These are phyloP conservation scores for Chalciporus pseudorubinellus DNA, from an alignment of 768 basidiomycete species.

Conservation along the genomic window DNA sequence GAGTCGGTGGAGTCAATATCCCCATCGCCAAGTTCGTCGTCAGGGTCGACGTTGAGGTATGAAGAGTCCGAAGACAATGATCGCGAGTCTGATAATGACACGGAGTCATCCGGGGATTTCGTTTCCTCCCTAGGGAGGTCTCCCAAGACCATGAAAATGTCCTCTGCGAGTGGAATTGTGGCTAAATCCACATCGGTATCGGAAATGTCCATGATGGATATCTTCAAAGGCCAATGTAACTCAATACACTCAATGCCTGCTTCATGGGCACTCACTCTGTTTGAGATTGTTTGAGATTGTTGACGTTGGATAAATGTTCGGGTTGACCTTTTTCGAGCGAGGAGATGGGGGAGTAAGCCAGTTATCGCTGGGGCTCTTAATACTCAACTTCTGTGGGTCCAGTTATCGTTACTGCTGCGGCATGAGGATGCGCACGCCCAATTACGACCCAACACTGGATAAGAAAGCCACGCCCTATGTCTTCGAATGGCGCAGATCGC, in stretches of 20 bases:
- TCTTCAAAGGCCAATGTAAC: neutral
- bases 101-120: neutral
- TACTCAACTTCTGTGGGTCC: conserved; percentile 19
- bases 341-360: neutral
- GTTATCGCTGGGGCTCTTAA: conserved; percentile 1
- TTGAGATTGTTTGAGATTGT: too few relatives aligned
- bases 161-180: conserved; percentile 4
- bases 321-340: neutral
- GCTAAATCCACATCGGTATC: conserved; percentile 7
- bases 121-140: conserved; percentile 3
- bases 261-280: neutral
- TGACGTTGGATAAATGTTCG: neutral
- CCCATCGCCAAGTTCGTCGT: conserved; percentile 11
- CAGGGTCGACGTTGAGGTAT: conserved; percentile 17
- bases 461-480: neutral
- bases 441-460: neutral
- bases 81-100: neutral
- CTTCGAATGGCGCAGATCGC: conserved; percentile 5
- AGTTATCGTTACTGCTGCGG: conserved; percentile 1
- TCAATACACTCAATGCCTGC: neutral
- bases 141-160: conserved; percentile 9
- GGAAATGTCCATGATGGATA: conserved; percentile 12
- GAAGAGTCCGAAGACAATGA: conserved; percentile 21
- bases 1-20: conserved; percentile 11
- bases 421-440: conserved; percentile 2